These are phyloP conservation scores for Aspergillus sp. DNA, from an alignment of 2,329 filamentous ascomycete species.

Conservation along the genomic window DNA sequence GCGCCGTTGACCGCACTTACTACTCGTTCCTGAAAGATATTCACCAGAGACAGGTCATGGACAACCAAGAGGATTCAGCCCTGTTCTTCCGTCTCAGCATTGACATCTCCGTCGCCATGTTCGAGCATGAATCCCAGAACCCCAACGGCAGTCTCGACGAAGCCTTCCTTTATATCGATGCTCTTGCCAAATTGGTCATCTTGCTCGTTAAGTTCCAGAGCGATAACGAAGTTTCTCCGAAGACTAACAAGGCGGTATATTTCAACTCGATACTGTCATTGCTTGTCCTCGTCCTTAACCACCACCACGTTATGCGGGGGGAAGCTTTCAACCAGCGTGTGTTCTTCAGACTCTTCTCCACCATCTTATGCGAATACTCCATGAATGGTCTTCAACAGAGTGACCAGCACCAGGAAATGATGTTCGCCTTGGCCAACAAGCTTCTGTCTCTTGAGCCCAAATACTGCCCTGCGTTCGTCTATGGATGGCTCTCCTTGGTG, in stretches of 20 bases:
- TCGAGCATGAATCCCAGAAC: conserved; percentile 67
- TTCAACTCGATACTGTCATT: conserved; percentile 76
- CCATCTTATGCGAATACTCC: conserved; percentile 74
- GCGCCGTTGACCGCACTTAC: conserved; percentile 69
- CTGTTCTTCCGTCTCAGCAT: conserved; percentile 78
- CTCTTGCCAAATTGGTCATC: conserved; percentile 76
- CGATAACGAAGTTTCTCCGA: conserved; percentile 58
- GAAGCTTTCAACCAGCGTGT: conserved; percentile 84
- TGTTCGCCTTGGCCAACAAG: conserved; percentile 68
- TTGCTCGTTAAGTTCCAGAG: conserved; percentile 72
- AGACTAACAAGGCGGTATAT: conserved; percentile 66
- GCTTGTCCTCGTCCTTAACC: conserved; percentile 76
- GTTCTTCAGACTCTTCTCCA: conserved; percentile 86
- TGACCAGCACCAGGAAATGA: conserved; percentile 66
- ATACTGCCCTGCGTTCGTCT: conserved; percentile 78
- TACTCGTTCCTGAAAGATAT: conserved; percentile 81
- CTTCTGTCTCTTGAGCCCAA: conserved; percentile 73
- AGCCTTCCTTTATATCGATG: conserved; percentile 69
- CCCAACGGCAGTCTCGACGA: conserved; percentile 61
- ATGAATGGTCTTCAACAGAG: conserved; percentile 57
- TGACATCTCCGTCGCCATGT: conserved; percentile 74
- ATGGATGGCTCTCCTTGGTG: conserved; percentile 79
- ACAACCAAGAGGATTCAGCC: conserved; percentile 72
- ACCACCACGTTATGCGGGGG: conserved; percentile 77
- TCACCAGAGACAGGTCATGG: conserved; percentile 70